phyloP scores from a whole-genome alignment of 352 stramenopile species.

The Thalassiosira livingstoniorum region DNA sequence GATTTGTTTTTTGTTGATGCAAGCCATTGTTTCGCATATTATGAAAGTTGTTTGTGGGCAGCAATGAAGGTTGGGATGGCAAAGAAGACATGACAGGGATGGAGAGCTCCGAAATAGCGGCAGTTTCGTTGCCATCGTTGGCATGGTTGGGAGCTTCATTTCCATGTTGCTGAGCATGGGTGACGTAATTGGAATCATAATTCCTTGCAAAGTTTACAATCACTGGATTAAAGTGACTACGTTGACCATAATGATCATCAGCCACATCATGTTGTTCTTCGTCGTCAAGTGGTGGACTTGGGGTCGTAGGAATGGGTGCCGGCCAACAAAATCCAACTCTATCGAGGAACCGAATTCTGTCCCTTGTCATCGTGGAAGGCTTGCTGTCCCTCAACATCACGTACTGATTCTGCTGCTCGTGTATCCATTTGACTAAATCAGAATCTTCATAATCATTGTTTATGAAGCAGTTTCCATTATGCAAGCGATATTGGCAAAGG shows the following conservation, averaged over 20 bases:
- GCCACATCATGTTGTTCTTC: no score
- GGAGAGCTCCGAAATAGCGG: not conserved
- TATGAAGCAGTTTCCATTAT: not conserved
- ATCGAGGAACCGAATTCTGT: not conserved
- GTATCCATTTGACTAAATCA: not conserved
- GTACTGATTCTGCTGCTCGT: not conserved
- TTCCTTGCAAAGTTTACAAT: no score
- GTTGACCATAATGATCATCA: no score
- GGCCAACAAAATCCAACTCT: not conserved
- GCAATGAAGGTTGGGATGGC: not conserved
- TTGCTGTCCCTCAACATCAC: not conserved
- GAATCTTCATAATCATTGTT: not conserved
- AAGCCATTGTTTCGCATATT: no score
- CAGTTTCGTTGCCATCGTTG: not conserved
- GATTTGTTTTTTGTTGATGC: no score
- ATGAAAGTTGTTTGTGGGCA: not conserved
- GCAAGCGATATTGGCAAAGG: not conserved
- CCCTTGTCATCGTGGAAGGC: not conserved
- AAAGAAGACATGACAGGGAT: not conserved
- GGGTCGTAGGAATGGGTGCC: not conserved
- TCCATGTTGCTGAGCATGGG: no score
- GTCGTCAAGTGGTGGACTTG: not conserved
- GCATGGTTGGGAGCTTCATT: no score
- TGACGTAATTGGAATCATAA: no score
- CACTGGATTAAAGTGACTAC: no score